Evolutionary conservation across 345 rosid species (phyloP).

Genomic region (Psidium friedrichsthalianum): DNA sequence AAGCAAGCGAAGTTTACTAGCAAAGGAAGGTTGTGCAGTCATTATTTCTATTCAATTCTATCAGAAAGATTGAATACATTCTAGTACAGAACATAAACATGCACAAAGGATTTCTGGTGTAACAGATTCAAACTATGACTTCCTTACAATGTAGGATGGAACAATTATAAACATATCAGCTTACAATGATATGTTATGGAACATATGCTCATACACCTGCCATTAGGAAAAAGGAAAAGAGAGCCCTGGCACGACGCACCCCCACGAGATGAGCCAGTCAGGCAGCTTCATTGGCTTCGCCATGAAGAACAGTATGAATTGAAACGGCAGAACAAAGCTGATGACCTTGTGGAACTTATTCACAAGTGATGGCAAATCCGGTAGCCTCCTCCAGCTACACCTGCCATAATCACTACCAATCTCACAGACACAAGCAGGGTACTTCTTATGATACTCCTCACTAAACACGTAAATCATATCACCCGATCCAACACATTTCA

Average conservation of each 20-base stretch:
- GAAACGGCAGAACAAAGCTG: constrained; percentile 61
- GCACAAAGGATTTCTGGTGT: neutral
- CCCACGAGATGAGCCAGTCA: neutral
- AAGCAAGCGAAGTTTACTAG: neutral
- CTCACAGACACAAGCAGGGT: constrained; percentile 86
- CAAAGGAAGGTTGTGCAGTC: neutral
- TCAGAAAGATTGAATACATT: neutral
- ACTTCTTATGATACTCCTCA: constrained; percentile 66
- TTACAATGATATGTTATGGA: neutral
- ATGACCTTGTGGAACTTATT: constrained; percentile 81
- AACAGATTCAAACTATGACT: neutral
- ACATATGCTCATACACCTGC: neutral
- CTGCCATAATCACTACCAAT: constrained; percentile 16
- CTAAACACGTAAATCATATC: constrained; percentile 64
- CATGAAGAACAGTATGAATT: constrained; percentile 21
- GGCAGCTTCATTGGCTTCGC: constrained; percentile 12
- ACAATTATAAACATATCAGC: neutral
- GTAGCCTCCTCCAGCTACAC: constrained; percentile 69
- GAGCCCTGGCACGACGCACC: neutral
- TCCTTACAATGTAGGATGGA: neutral
- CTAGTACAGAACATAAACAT: neutral
- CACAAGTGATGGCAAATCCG: constrained; percentile 59
- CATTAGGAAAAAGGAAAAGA: neutral
- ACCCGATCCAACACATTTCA: constrained; percentile 84
- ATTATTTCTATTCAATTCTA: neutral